Conservation (phyloP, 2,329 filamentous ascomycete genomes). For the Microcyclosporella mali region DNA sequence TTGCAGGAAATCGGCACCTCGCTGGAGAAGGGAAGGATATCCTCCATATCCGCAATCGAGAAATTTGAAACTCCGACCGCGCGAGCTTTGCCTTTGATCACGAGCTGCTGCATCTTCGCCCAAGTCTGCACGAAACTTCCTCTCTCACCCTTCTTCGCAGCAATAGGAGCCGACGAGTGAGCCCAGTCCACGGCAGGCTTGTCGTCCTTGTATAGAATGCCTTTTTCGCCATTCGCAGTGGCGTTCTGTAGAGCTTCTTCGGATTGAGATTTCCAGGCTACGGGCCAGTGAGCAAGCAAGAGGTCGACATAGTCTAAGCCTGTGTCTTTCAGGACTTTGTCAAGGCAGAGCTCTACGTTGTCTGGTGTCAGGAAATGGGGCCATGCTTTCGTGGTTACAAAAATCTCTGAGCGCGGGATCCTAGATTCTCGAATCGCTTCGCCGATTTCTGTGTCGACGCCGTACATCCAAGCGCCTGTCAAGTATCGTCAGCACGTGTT, state of each 20-base stretch:
- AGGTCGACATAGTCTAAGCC: constrained; percentile 39
- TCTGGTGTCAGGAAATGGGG: constrained; percentile 20
- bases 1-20: constrained; percentile 23
- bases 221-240: constrained; percentile 7
- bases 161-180: constrained; percentile 17
- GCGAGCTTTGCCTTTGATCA: constrained; percentile 22
- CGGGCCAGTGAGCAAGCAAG: constrained; percentile 40
- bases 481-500: not conserved
- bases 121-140: constrained; percentile 24
- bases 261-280: constrained; percentile 15
- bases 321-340: constrained; percentile 35
- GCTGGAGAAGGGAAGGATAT: constrained; percentile 16
- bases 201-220: constrained; percentile 6
- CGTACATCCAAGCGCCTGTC: not conserved
- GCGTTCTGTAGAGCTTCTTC: constrained; percentile 17
- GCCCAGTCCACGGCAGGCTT: constrained; percentile 20
- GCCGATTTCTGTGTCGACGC: not conserved
- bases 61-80: constrained; percentile 29
- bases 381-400: constrained; percentile 15
- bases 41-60: constrained; percentile 20
- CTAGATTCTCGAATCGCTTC: not conserved
- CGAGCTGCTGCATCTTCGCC: constrained; percentile 25
- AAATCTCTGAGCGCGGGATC: constrained; percentile 19
- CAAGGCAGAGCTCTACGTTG: constrained; percentile 28
- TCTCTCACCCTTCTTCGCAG: constrained; percentile 11